phyloP scores from a whole-genome alignment of 768 basidiomycete genomes.

The Termitomyces sp. region DNA sequence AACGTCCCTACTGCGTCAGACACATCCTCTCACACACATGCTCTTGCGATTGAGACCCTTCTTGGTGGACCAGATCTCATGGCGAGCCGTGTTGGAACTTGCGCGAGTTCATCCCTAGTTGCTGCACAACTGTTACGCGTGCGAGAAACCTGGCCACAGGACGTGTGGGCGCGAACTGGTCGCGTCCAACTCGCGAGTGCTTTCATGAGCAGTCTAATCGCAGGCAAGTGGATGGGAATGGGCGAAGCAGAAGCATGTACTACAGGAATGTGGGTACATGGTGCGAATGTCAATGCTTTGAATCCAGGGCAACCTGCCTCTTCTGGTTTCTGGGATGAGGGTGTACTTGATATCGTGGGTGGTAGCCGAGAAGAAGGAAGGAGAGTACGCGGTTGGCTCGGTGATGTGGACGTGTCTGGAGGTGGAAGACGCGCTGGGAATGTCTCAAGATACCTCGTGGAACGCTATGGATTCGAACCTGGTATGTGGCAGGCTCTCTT shows the following conservation, averaged over 20 bases:
- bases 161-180: constrained; percentile 76
- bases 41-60: constrained; percentile 66
- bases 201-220: constrained; percentile 65
- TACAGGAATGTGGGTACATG: constrained; percentile 78
- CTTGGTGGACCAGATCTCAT: constrained; percentile 77
- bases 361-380: constrained; percentile 71
- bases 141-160: constrained; percentile 71
- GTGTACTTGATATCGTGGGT: constrained; percentile 70
- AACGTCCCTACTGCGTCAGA: constrained; percentile 76
- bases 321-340: constrained; percentile 75
- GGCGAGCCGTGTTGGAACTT: constrained; percentile 71
- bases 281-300: constrained; percentile 23
- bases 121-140: constrained; percentile 75
- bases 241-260: constrained; percentile 74
- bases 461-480: constrained; percentile 76
- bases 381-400: constrained; percentile 72
- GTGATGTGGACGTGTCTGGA: constrained; percentile 71
- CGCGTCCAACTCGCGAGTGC: constrained; percentile 74
- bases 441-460: constrained; percentile 70
- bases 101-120: constrained; percentile 63
- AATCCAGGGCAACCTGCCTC: constrained; percentile 13
- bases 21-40: constrained; percentile 76
- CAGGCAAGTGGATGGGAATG: constrained; percentile 69
- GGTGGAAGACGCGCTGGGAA: constrained; percentile 60
- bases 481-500: constrained; percentile 33